A percentile compares a stretch with the other conserved stretches of the same genome.
These are phyloP conservation scores for Nakazawaea anatomiae DNA, from an alignment of 805 yeast genomes.

Conservation along the genomic window DNA sequence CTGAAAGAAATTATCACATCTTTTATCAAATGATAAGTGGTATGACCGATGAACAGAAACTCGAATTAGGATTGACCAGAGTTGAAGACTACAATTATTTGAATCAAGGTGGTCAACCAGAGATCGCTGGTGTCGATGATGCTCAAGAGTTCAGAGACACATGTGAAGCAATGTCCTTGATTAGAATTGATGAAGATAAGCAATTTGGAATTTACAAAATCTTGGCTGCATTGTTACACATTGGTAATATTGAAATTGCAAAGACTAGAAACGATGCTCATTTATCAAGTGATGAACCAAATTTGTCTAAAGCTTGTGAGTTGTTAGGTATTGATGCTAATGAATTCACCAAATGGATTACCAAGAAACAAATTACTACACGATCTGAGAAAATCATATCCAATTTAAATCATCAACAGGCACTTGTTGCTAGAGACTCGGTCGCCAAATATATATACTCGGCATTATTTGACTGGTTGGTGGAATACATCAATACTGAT, in stretches of 20 bases:
- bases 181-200: constrained; percentile 58
- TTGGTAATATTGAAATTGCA: constrained; percentile 86
- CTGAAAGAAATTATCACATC: constrained; percentile 93
- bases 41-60: constrained; percentile 46
- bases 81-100: constrained; percentile 74
- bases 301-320: constrained; percentile 74
- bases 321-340: constrained; percentile 73
- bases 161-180: constrained; percentile 65
- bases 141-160: constrained; percentile 72
- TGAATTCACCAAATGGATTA: constrained; percentile 82
- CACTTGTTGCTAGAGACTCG: constrained; percentile 92
- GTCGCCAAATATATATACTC: constrained; percentile 92
- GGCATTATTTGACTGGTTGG: constrained; percentile 93
- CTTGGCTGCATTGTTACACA: constrained; percentile 82
- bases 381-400: constrained; percentile 88
- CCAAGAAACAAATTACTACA: constrained; percentile 88
- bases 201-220: constrained; percentile 71
- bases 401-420: constrained; percentile 75
- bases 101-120: constrained; percentile 78
- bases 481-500: constrained; percentile 73
- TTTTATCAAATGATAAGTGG: constrained; percentile 88
- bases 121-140: constrained; percentile 78
- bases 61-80: constrained; percentile 51
- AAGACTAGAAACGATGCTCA: constrained; percentile 82
- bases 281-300: constrained; percentile 82